phyloP scores from a whole-genome alignment of 2,329 filamentous ascomycete genomes.

The Cordyceps javanica region DNA sequence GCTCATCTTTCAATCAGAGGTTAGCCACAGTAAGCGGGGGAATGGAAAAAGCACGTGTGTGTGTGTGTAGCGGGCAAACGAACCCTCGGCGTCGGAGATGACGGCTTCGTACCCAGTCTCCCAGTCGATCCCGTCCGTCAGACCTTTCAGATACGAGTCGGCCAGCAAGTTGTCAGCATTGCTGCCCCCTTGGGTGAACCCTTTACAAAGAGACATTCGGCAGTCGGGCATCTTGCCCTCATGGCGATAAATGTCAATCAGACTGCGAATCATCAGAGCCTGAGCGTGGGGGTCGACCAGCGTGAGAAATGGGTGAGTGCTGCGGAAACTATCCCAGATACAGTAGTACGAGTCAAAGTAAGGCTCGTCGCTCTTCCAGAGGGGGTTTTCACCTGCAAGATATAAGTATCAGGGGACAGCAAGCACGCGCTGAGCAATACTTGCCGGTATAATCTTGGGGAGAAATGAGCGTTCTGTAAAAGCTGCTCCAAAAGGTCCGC shows the following conservation, averaged over 20 bases:
- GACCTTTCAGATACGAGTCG: constrained; percentile 66
- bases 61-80: constrained; percentile 37
- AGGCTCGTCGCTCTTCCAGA: constrained; percentile 64
- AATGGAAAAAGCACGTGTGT: constrained; percentile 37
- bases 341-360: constrained; percentile 65
- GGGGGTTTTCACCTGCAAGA: constrained; percentile 65
- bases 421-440: neutral
- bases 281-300: constrained; percentile 63
- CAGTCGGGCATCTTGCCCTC: constrained; percentile 69
- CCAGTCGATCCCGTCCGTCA: constrained; percentile 62
- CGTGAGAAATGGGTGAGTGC: constrained; percentile 65
- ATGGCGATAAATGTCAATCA: constrained; percentile 66
- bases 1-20: constrained; percentile 29
- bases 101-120: constrained; percentile 64
- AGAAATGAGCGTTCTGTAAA: constrained; percentile 62
- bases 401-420: constrained; percentile 53
- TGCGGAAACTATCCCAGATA: constrained; percentile 71
- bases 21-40: neutral
- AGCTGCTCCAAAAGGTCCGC: constrained; percentile 63
- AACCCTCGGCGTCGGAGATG: constrained; percentile 62
- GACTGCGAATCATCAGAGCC: constrained; percentile 61
- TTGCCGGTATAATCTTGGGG: constrained; percentile 63
- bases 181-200: constrained; percentile 69
- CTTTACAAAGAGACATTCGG: constrained; percentile 70
- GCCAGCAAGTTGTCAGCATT: constrained; percentile 68